These are phyloP conservation scores for Suaeda aralocaspica DNA, from an alignment of 148 eudicot genomes.

Conservation along the genomic window DNA sequence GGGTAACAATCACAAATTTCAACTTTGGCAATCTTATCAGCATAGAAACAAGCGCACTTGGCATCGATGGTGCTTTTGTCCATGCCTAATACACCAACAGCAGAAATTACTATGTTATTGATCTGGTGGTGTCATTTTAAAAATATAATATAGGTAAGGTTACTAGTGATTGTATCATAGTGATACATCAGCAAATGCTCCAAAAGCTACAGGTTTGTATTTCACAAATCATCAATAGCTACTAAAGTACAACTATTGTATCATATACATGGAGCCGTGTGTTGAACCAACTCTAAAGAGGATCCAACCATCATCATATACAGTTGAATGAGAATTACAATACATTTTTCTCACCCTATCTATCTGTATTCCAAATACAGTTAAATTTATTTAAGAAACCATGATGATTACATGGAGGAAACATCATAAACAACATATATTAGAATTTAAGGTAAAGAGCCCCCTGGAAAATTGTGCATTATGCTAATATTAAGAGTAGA, in stretches of 20 bases:
- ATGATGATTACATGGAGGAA: too few species aligned
- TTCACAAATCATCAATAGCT: not conserved
- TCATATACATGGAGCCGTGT: not conserved
- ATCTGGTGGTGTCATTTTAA: not conserved
- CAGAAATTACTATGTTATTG: not conserved
- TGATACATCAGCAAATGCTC: not conserved
- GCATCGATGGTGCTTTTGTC: slow-evolving; percentile 69
- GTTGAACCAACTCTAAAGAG: not conserved
- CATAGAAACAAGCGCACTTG: slow-evolving; percentile 77
- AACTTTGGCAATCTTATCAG: slow-evolving; percentile 59
- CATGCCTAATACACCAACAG: slow-evolving; percentile 42
- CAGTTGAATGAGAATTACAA: not conserved
- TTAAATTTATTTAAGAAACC: too few species aligned
- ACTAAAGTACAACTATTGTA: not conserved
- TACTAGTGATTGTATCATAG: not conserved
- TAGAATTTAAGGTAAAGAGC: too few species aligned
- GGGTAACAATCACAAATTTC: slow-evolving; percentile 77
- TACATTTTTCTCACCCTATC: not conserved
- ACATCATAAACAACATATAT: too few species aligned
- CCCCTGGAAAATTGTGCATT: too few species aligned
- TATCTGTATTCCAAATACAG: not conserved
- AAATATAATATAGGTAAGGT: not conserved
- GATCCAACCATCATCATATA: not conserved
- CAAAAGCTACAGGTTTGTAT: not conserved
- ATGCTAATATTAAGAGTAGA: too few species aligned